Conservation (phyloP, 352 stramenopile species). For the Plasmopara viticola region DNA sequence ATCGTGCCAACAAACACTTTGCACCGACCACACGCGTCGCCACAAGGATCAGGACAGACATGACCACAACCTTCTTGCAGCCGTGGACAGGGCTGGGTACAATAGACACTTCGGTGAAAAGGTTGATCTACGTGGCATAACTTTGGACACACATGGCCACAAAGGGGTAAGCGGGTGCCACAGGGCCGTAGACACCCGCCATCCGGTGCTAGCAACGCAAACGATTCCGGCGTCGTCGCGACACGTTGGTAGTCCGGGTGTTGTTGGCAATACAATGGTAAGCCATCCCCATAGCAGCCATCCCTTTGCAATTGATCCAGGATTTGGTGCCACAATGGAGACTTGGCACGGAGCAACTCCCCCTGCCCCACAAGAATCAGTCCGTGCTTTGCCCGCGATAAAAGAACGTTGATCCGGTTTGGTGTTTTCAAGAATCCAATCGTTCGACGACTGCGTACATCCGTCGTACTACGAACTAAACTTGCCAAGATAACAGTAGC, state of each 20-base stretch:
- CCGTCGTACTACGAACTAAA: conserved; percentile 54
- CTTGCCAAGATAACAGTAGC: conserved; percentile 56
- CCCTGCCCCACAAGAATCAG: conserved; percentile 58
- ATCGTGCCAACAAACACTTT: conserved; percentile 32
- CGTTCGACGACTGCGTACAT: conserved; percentile 19
- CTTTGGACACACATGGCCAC: conserved; percentile 43
- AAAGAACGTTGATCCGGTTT: conserved; percentile 66
- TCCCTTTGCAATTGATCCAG: conserved; percentile 45
- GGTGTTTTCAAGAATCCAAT: conserved; percentile 72
- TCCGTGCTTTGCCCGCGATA: conserved; percentile 52
- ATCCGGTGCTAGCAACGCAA: conserved; percentile 50
- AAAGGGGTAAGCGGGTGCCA: conserved; percentile 35
- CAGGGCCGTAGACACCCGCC: conserved; percentile 61
- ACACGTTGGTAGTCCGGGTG: conserved; percentile 25
- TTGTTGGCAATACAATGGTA: conserved; percentile 41
- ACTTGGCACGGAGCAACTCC: conserved; percentile 27
- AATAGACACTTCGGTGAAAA: conserved; percentile 40
- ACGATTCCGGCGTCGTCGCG: conserved; percentile 24
- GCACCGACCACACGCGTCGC: conserved; percentile 55
- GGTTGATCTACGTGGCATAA: conserved; percentile 56
- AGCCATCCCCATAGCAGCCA: conserved; percentile 28
- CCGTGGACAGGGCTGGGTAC: conserved; percentile 48
- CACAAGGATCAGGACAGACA: conserved; percentile 47
- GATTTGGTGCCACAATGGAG: conserved; percentile 45
- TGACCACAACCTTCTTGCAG: conserved; percentile 42